These are phyloP conservation scores for Ophiognomonia clavigignenti-juglandacearum DNA, from an alignment of 2,329 filamentous ascomycete species.

Conservation along the genomic window DNA sequence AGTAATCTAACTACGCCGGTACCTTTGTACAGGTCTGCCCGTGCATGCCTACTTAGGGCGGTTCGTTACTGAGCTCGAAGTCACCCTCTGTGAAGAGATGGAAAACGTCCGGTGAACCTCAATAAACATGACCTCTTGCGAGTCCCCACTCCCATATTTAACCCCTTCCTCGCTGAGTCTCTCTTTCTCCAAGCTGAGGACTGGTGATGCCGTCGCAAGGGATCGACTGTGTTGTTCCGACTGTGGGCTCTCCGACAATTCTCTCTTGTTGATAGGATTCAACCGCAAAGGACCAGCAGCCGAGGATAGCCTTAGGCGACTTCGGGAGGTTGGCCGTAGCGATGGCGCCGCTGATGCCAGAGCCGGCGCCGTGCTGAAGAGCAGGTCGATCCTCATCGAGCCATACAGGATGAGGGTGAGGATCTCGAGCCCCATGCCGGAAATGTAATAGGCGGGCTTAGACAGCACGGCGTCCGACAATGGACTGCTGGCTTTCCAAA, in stretches of 20 bases:
- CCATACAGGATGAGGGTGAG: slow-evolving; percentile 3
- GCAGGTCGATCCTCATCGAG: slow-evolving; percentile 1
- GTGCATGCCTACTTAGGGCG: not conserved
- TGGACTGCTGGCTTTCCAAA: not conserved
- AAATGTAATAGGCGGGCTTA: not conserved
- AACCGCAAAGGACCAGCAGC: not conserved
- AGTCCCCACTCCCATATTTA: not conserved
- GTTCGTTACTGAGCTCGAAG: no score
- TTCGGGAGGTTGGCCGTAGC: not conserved
- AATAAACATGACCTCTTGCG: not conserved
- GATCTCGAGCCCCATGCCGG: slow-evolving; percentile 3
- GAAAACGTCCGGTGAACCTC: not conserved
- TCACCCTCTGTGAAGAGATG: not conserved
- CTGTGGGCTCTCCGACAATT: not conserved
- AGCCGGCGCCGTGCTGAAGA: not conserved
- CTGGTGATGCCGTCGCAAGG: not conserved
- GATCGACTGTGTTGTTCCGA: not conserved
- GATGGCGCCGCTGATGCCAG: not conserved
- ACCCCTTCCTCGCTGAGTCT: not conserved
- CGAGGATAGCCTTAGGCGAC: not conserved
- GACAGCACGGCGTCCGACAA: not conserved
- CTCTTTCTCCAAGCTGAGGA: not conserved
- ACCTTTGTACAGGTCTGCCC: no score
- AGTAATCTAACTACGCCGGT: not conserved
- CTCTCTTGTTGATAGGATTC: not conserved